phyloP scores from a whole-genome alignment of 208 protist species.

The Acanthamoeba culbertsoni region DNA sequence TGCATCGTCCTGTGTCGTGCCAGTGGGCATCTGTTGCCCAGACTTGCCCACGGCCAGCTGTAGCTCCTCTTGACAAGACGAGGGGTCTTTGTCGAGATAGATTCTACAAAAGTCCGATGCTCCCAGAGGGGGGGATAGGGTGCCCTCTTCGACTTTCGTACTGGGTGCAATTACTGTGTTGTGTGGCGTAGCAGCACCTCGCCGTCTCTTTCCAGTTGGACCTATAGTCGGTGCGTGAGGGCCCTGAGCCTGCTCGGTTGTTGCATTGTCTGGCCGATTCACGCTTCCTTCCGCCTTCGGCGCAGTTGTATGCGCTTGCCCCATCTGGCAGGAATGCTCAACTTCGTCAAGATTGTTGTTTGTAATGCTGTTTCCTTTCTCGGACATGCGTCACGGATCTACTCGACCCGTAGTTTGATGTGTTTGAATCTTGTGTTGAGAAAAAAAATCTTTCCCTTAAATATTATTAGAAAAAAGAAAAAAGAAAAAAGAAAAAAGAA shows the following conservation, averaged over 20 bases:
- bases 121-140: too few species aligned
- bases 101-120: too few species aligned
- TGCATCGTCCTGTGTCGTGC: too few species aligned
- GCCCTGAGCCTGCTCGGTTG: background rate
- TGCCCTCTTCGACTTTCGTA: background rate
- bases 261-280: background rate
- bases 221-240: background rate
- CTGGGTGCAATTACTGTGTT: background rate
- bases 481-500: background rate
- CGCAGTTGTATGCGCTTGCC: too few species aligned
- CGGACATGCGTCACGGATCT: background rate
- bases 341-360: too few species aligned
- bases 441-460: background rate
- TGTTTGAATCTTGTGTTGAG: background rate
- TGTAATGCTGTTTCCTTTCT: too few species aligned
- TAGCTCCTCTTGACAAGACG: too few species aligned
- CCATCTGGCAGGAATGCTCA: too few species aligned
- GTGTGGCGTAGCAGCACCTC: background rate
- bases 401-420: background rate
- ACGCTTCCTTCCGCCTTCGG: too few species aligned
- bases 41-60: too few species aligned
- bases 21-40: too few species aligned
- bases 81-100: too few species aligned
- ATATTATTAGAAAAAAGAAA: background rate
- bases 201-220: background rate